Conservation (phyloP, 140 eudicot species). For the Cichorium intybus region DNA sequence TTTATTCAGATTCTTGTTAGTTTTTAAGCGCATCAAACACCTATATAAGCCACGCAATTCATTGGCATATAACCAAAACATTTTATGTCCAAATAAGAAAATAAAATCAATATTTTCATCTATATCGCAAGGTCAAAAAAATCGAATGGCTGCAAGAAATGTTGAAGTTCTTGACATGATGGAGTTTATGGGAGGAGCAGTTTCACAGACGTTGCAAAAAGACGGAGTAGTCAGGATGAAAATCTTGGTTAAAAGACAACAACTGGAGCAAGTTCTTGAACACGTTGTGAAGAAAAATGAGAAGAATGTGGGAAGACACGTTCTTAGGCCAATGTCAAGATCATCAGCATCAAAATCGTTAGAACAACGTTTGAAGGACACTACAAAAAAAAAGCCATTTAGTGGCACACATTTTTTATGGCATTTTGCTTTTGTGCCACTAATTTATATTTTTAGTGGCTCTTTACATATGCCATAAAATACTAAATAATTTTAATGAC, state of each 20-base stretch:
- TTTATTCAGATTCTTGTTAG: no score
- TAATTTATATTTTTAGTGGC: no score
- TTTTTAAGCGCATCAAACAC: constrained; percentile 8
- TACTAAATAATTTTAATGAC: no score
- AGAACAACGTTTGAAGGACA: constrained; percentile 14
- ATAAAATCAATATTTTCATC: neutral
- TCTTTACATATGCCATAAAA: no score
- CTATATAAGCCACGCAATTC: constrained; percentile 19
- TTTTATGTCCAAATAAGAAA: neutral
- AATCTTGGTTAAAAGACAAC: constrained; percentile 24
- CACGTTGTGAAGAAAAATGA: constrained; percentile 13
- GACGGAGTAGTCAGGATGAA: constrained; percentile 30
- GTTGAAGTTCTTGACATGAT: constrained; percentile 10
- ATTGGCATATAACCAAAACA: neutral
- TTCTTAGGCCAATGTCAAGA: neutral
- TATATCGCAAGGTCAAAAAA: neutral
- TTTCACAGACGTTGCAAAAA: constrained; percentile 7
- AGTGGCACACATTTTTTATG: no score
- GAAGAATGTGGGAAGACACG: neutral
- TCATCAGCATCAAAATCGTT: neutral
- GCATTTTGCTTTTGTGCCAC: no score
- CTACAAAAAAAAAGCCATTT: no score
- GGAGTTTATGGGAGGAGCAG: constrained; percentile 15
- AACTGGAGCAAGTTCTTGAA: constrained; percentile 25
- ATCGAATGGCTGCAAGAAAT: constrained; percentile 13